These are phyloP conservation scores for Musa itinerans DNA, from an alignment of 176 grass and related monocot genomes.

Conservation along the genomic window DNA sequence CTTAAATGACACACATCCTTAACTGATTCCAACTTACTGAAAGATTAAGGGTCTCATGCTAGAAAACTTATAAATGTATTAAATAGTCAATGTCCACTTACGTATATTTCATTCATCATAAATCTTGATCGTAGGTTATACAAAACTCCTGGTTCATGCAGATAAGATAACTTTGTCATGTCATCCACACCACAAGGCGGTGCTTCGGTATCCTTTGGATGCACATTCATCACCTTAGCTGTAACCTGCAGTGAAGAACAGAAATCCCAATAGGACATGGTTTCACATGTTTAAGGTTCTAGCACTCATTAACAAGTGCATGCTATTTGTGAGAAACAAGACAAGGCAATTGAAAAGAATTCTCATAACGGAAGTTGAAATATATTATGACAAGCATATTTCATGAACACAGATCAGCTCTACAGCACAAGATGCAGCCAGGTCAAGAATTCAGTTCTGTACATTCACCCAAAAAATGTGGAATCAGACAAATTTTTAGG, in stretches of 20 bases:
- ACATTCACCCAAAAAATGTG: neutral
- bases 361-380: neutral
- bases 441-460: neutral
- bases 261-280: neutral
- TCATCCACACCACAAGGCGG: conserved; percentile 87
- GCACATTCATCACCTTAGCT: conserved; percentile 39
- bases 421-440: neutral
- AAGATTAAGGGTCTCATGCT: neutral
- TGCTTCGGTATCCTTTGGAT: conserved; percentile 80
- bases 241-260: conserved; percentile 38
- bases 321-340: neutral
- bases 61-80: neutral
- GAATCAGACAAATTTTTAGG: neutral
- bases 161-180: conserved; percentile 97
- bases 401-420: neutral
- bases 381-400: neutral
- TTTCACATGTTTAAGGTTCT: neutral
- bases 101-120: conserved; percentile 97
- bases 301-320: neutral
- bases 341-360: neutral
- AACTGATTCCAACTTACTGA: neutral
- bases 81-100: conserved; percentile 30
- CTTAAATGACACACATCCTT: neutral
- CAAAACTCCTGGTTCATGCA: conserved; percentile 94
- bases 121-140: conserved; percentile 86